phyloP scores from a whole-genome alignment of 805 yeast species.

The Nakazawaea populi region DNA sequence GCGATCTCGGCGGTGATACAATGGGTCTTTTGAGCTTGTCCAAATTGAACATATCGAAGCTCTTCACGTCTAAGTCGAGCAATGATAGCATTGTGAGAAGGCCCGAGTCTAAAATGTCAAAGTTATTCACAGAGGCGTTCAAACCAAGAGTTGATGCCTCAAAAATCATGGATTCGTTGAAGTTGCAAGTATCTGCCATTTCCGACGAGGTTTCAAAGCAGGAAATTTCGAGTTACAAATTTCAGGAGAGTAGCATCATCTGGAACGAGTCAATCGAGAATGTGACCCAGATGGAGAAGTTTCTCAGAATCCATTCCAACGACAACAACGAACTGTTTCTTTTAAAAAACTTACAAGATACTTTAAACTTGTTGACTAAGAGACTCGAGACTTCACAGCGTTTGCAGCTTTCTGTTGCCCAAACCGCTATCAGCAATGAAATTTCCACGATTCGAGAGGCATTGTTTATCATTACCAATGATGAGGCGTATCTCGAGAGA shows the following conservation, averaged over 20 bases:
- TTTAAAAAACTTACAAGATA: constrained; percentile 11
- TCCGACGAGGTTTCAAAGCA: constrained; percentile 17
- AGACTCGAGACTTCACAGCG: constrained; percentile 7
- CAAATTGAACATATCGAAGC: not conserved
- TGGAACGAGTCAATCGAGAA: constrained; percentile 22
- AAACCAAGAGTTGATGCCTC: constrained; percentile 12
- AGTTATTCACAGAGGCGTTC: not conserved
- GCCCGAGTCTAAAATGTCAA: not conserved
- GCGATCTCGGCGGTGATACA: not conserved
- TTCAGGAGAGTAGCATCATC: constrained; percentile 18
- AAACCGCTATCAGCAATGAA: constrained; percentile 19
- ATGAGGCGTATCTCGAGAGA: not conserved
- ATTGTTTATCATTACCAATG: constrained; percentile 16
- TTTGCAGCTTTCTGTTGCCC: constrained; percentile 12
- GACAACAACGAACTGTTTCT: constrained; percentile 13
- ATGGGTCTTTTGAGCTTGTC: not conserved
- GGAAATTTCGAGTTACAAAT: constrained; percentile 14
- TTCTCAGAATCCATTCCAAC: constrained; percentile 12
- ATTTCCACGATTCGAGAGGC: constrained; percentile 19
- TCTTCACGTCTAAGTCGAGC: not conserved
- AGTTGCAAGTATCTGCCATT: constrained; percentile 20
- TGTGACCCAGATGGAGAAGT: constrained; percentile 17
- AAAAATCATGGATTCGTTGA: constrained; percentile 17
- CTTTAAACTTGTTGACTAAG: constrained; percentile 11
- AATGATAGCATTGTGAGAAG: not conserved